These are phyloP conservation scores for Apiosordaria backusii DNA, from an alignment of 495 filamentous ascomycete species.

Conservation along the genomic window DNA sequence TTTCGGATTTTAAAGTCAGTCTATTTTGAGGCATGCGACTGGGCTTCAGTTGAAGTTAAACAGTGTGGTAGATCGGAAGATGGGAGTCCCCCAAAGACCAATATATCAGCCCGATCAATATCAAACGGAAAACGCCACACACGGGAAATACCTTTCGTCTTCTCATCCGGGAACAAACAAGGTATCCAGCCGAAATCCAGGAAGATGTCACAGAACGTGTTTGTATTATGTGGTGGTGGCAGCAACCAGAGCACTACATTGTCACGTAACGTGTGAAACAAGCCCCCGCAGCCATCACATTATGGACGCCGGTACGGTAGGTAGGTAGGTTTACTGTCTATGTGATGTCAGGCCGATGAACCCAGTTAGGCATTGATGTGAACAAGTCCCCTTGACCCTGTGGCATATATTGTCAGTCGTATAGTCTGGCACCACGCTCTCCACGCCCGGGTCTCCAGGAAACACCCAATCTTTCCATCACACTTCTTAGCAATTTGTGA, in stretches of 20 bases:
- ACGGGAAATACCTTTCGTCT: background rate
- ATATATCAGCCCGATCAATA: background rate
- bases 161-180: background rate
- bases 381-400: too few species aligned
- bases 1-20: too few species aligned
- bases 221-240: background rate
- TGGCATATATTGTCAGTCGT: background rate
- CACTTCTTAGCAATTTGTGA: slow-evolving; percentile 5
- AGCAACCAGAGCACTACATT: background rate
- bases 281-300: background rate
- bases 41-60: background rate
- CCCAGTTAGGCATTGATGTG: too few species aligned
- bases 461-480: background rate
- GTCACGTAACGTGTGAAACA: slow-evolving; percentile 3
- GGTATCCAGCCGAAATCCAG: slow-evolving; percentile 3
- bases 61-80: background rate
- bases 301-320: background rate
- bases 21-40: background rate
- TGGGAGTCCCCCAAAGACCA: background rate
- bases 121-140: background rate
- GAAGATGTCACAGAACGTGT: slow-evolving; percentile 3
- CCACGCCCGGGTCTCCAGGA: background rate
- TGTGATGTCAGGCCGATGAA: too few species aligned
- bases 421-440: background rate
- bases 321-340: too few species aligned